phyloP scores from a whole-genome alignment of 2,329 filamentous ascomycete genomes.

The Fusarium nelsonii region DNA sequence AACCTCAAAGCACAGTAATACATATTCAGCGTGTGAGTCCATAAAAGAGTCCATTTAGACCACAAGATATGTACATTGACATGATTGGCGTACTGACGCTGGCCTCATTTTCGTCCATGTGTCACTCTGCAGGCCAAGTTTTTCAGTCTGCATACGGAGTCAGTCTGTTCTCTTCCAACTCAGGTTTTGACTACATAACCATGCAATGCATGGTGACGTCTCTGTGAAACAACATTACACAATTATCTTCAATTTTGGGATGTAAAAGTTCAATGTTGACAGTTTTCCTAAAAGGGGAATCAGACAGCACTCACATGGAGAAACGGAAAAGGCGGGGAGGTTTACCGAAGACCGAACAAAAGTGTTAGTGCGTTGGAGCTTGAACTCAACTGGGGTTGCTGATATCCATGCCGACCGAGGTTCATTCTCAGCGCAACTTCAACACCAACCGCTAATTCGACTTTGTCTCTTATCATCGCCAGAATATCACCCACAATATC shows the following conservation, averaged over 20 bases:
- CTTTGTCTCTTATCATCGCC: slow-evolving; percentile 4
- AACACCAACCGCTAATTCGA: slow-evolving; percentile 27
- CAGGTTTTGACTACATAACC: neutral
- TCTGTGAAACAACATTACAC: neutral
- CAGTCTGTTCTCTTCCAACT: neutral
- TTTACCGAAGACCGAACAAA: slow-evolving; percentile 23
- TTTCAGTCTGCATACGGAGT: neutral
- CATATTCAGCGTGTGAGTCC: neutral
- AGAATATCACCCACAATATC: neutral
- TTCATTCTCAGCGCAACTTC: slow-evolving; percentile 19
- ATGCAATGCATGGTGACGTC: slow-evolving; percentile 2
- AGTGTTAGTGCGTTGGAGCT: slow-evolving; percentile 12
- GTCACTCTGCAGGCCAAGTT: slow-evolving; percentile 3
- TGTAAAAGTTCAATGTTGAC: neutral
- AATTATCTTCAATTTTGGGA: neutral
- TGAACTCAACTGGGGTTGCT: slow-evolving; percentile 1
- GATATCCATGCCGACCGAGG: slow-evolving; percentile 28
- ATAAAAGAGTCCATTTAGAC: neutral
- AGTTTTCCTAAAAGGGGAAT: slow-evolving; percentile 17
- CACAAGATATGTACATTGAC: neutral
- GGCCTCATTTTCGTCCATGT: slow-evolving; percentile 5
- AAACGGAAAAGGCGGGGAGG: slow-evolving; percentile 18
- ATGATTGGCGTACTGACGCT: neutral
- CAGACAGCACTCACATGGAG: slow-evolving; percentile 13
- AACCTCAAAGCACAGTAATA: neutral